phyloP scores from a whole-genome alignment of 805 yeast genomes.

The Candida endomychidarum region DNA sequence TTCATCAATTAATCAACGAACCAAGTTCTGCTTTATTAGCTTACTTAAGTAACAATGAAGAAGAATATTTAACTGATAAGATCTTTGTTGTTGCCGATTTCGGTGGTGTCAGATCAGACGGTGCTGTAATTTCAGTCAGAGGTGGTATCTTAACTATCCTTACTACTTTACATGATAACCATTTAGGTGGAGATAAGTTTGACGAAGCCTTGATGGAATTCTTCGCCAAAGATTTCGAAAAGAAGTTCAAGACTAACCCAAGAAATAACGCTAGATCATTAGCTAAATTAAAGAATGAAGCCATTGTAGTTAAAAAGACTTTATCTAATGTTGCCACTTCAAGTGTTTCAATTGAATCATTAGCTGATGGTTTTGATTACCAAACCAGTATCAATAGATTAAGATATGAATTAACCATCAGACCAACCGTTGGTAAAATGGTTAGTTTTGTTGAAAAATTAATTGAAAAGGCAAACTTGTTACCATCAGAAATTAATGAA shows the following conservation, averaged over 20 bases:
- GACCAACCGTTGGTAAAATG: conserved; percentile 75
- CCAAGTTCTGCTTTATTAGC: conserved; percentile 91
- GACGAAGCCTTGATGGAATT: conserved; percentile 78
- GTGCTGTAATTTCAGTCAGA: conserved; percentile 88
- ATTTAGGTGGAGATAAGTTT: conserved; percentile 84
- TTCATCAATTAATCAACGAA: conserved; percentile 86
- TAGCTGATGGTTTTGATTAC: conserved; percentile 93
- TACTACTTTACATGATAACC: conserved; percentile 78
- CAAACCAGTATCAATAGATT: conserved; percentile 91
- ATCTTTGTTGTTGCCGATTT: conserved; percentile 91
- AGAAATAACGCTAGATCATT: conserved; percentile 76
- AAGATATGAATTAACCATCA: conserved; percentile 85
- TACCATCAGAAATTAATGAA: conserved; percentile 83
- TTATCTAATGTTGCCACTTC: conserved; percentile 85
- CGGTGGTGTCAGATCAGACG: conserved; percentile 94
- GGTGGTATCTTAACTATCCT: conserved; percentile 91
- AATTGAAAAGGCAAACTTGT: conserved; percentile 80
- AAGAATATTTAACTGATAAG: conserved; percentile 59
- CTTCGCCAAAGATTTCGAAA: conserved; percentile 92
- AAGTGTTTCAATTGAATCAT: conserved; percentile 89
- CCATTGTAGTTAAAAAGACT: conserved; percentile 85
- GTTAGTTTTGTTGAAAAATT: conserved; percentile 70
- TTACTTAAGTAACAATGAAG: conserved; percentile 55
- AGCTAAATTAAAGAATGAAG: conserved; percentile 84
- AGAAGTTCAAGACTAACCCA: conserved; percentile 81